phyloP scores from a whole-genome alignment of 1,284 basidiomycete species.

The Rhodotorula sp. region DNA sequence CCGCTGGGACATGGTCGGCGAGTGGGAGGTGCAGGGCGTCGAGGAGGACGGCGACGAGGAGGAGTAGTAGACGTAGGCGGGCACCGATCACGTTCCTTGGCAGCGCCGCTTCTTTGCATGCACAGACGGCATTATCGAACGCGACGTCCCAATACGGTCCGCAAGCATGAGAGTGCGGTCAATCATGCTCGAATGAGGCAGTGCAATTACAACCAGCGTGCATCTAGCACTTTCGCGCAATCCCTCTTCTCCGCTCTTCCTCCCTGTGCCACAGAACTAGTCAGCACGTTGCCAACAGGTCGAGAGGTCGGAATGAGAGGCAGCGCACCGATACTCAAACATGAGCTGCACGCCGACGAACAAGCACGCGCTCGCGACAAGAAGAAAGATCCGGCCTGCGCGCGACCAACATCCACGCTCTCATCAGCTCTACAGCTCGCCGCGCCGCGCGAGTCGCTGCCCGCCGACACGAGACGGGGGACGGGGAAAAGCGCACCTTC shows the following conservation, averaged over 20 bases:
- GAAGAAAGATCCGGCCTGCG: slow-evolving; percentile 69
- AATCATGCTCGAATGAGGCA: too few species aligned
- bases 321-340: slow-evolving; percentile 78
- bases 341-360: slow-evolving; percentile 87
- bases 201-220: too few species aligned
- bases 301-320: background rate
- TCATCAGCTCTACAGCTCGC: background rate
- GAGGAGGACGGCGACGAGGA: slow-evolving; percentile 46
- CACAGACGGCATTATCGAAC: too few species aligned
- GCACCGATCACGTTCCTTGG: too few species aligned
- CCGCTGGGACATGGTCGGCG: slow-evolving; percentile 84
- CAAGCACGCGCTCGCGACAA: slow-evolving; percentile 64
- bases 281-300: background rate
- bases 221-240: slow-evolving; percentile 59
- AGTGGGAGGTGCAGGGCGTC: slow-evolving; percentile 71
- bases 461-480: background rate
- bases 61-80: slow-evolving; percentile 2
- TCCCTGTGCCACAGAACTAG: slow-evolving; percentile 48
- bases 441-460: background rate
- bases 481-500: slow-evolving; percentile 58
- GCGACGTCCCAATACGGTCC: too few species aligned
- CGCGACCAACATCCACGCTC: too few species aligned
- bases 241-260: slow-evolving; percentile 63
- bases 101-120: too few species aligned
- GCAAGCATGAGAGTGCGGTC: too few species aligned